A percentile compares a stretch with the other conserved stretches of the same genome.
Conservation (phyloP, 2,329 filamentous ascomycete genomes). For the Thermoascus crustaceus region DNA sequence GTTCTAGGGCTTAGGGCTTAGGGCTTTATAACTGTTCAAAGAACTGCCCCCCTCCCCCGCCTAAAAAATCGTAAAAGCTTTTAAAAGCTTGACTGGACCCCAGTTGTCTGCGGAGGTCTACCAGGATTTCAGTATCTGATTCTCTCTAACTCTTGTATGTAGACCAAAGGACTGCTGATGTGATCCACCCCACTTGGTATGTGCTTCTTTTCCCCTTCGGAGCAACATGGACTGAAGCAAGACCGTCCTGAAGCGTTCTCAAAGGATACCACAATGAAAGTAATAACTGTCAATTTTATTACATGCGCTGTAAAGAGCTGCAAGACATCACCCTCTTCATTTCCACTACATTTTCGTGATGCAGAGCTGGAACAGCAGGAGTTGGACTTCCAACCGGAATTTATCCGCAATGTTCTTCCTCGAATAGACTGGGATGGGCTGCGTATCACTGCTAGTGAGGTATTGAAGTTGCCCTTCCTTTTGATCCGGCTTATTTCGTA, state of each 20-base stretch:
- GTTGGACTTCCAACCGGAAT: slow-evolving; percentile 68
- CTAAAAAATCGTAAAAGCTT: too few relatives aligned
- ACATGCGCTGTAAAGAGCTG: slow-evolving; percentile 94
- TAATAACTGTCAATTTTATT: slow-evolving; percentile 92
- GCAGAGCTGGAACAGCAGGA: slow-evolving; percentile 83
- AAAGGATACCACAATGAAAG: slow-evolving; percentile 60
- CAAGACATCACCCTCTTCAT: slow-evolving; percentile 70
- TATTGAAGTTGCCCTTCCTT: slow-evolving; percentile 7
- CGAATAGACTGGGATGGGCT: slow-evolving; percentile 84
- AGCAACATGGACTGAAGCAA: background rate
- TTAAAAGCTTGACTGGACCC: too few relatives aligned
- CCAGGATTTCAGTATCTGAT: too few relatives aligned
- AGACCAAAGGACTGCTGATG: too few relatives aligned
- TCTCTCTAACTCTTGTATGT: too few relatives aligned
- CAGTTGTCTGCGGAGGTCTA: too few relatives aligned
- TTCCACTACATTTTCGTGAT: slow-evolving; percentile 86
- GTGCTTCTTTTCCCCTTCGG: too few relatives aligned
- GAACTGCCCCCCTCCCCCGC: too few relatives aligned
- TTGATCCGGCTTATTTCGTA: background rate
- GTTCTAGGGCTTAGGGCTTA: background rate
- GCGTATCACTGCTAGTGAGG: slow-evolving; percentile 62
- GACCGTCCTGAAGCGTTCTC: background rate
- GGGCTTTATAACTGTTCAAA: background rate
- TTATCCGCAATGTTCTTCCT: slow-evolving; percentile 77
- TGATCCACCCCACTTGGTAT: too few relatives aligned